Evolutionary conservation across 1,139 yeast species (phyloP).

Genomic region (Arxiozyma slooffiae): DNA sequence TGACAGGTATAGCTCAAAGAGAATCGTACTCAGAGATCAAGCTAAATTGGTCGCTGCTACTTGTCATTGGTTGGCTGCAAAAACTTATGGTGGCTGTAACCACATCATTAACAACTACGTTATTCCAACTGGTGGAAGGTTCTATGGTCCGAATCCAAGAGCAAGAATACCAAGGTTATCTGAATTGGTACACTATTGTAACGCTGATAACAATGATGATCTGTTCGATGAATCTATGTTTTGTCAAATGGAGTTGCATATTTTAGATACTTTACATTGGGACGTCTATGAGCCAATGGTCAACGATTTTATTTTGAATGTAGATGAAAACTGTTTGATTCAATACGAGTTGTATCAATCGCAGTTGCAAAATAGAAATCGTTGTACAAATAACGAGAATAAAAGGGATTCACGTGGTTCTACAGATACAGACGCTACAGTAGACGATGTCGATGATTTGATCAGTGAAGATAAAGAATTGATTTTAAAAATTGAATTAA

Average conservation of each 20-base stretch:
- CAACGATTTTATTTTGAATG: conserved; percentile 41
- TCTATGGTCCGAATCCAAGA: conserved; percentile 55
- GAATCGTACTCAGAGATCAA: conserved; percentile 53
- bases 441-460: conserved; percentile 12
- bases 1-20: conserved; percentile 57
- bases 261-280: conserved; percentile 53
- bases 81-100: conserved; percentile 59
- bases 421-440: conserved; percentile 21
- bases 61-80: conserved; percentile 57
- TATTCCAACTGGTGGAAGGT: conserved; percentile 48
- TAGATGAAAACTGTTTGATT: conserved; percentile 34
- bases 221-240: conserved; percentile 53
- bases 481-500: conserved; percentile 24
- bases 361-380: conserved; percentile 22
- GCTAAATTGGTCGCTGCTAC: conserved; percentile 56
- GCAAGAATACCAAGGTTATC: conserved; percentile 54
- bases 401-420: conserved; percentile 15
- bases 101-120: conserved; percentile 47
- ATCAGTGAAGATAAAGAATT: conserved; percentile 23
- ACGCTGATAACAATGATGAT: conserved; percentile 36
- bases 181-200: conserved; percentile 52
- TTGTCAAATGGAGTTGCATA: conserved; percentile 46
- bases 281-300: conserved; percentile 48
- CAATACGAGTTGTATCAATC: conserved; percentile 33
- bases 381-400: conserved; percentile 9